Conservation (phyloP, 257 asterid genomes). For the Solanum peruvianum region DNA sequence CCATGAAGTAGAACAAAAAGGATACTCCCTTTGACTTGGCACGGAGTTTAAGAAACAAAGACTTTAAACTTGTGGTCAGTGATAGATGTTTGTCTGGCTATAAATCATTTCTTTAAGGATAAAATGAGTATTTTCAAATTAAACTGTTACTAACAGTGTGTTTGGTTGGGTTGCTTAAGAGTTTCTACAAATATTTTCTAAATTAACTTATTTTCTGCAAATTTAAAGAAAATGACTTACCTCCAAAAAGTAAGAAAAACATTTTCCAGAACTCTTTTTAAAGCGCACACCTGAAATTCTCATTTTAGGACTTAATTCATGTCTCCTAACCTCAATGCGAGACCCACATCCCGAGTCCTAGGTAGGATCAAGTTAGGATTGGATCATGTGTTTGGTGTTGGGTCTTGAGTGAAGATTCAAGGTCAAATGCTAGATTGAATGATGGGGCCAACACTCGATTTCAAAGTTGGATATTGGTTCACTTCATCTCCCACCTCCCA, state of each 20-base stretch:
- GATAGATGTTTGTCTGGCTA: not conserved
- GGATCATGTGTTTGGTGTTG: not conserved
- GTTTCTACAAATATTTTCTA: not conserved
- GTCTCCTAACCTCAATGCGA: not conserved
- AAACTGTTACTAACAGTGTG: not conserved
- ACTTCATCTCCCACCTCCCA: too few relatives aligned
- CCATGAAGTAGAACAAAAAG: not conserved
- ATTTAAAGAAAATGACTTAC: not conserved
- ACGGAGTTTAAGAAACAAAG: not conserved
- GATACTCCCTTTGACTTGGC: not conserved
- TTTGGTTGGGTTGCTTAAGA: not conserved
- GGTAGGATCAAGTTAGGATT: not conserved
- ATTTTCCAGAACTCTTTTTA: not conserved
- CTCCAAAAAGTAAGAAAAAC: not conserved
- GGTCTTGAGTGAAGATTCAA: not conserved
- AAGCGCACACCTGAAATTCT: not conserved
- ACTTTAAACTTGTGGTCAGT: not conserved
- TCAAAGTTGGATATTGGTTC: not conserved
- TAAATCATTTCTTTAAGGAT: not conserved
- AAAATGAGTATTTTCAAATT: not conserved
- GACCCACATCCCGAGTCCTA: not conserved
- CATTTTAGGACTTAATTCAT: not conserved
- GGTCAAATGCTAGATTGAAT: not conserved
- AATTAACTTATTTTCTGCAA: not conserved
- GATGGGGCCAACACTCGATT: not conserved